A percentile compares a stretch with the other conserved stretches of the same genome.
Conservation (phyloP, 768 basidiomycete species). For the Mycena belliarum region DNA sequence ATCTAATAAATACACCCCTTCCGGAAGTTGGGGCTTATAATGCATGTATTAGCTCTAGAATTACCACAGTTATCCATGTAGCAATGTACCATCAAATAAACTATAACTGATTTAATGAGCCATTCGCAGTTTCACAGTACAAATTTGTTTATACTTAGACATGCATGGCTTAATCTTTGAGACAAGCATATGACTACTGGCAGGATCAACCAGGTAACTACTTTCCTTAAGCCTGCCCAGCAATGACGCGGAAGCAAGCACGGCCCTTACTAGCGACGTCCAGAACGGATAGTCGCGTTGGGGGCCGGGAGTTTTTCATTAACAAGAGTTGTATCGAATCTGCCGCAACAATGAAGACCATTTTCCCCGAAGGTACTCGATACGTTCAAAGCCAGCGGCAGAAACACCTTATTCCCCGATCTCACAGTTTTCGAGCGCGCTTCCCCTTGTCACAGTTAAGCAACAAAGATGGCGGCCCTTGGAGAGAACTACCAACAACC, state of each 20-base stretch:
- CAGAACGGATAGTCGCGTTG: no score
- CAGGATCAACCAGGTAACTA: slow-evolving; percentile 86
- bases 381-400: no score
- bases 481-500: no score
- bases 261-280: no score
- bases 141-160: slow-evolving; percentile 75
- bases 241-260: slow-evolving; percentile 1
- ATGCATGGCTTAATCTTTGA: slow-evolving; percentile 85
- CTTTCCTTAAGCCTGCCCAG: slow-evolving; percentile 34
- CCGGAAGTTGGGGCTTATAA: slow-evolving; percentile 67
- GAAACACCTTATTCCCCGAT: no score
- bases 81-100: slow-evolving; percentile 77
- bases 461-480: no score
- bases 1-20: slow-evolving; percentile 77
- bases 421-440: no score
- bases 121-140: slow-evolving; percentile 80
- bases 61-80: slow-evolving; percentile 82
- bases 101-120: slow-evolving; percentile 85
- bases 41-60: slow-evolving; percentile 79
- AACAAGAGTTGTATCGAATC: no score
- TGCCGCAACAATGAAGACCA: no score
- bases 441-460: no score
- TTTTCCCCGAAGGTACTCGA: no score
- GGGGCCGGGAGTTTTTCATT: no score
- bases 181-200: slow-evolving; percentile 85